phyloP scores from a whole-genome alignment of 2,329 filamentous ascomycete genomes.

The Colletotrichum caudatum region DNA sequence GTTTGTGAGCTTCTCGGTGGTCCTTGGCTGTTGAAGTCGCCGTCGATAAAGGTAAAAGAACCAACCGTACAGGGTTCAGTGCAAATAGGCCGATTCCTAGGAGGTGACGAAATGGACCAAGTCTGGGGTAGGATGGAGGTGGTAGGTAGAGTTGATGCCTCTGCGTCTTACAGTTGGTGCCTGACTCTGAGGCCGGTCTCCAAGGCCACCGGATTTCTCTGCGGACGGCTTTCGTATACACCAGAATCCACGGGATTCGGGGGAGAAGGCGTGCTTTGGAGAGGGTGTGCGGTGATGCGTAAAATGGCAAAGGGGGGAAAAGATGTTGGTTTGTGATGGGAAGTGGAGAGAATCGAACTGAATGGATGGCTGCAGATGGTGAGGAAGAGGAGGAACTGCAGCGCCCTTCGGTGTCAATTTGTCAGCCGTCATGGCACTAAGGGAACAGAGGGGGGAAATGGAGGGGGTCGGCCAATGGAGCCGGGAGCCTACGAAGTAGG shows the following conservation, averaged over 20 bases:
- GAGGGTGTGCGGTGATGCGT: conserved; percentile 30
- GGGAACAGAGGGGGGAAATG: conserved; percentile 24
- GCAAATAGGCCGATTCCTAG: not conserved
- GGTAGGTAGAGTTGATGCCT: conserved; percentile 42
- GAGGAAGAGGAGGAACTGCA: conserved; percentile 42
- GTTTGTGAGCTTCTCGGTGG: conserved; percentile 16
- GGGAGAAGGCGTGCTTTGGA: conserved; percentile 29
- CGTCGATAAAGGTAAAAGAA: conserved; percentile 8
- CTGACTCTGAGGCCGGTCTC: conserved; percentile 47
- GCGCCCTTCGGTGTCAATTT: conserved; percentile 41
- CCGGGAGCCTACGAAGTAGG: not conserved
- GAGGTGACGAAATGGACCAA: conserved; percentile 36
- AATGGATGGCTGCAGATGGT: conserved; percentile 36
- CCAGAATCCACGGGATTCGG: conserved; percentile 34
- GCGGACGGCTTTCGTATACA: conserved; percentile 15
- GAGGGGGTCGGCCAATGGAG: conserved; percentile 36
- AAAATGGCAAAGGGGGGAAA: conserved; percentile 5
- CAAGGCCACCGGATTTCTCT: conserved; percentile 20
- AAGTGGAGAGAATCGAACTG: conserved; percentile 40
- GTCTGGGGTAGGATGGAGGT: conserved; percentile 36
- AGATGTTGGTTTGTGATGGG: conserved; percentile 30
- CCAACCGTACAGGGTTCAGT: conserved; percentile 10
- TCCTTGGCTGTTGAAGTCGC: conserved; percentile 8
- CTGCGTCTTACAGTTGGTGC: conserved; percentile 49
- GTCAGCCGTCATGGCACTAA: conserved; percentile 37